Evolutionary conservation across 164 flowering plant species (phyloP).

Genomic region (Tetracentron sinense): DNA sequence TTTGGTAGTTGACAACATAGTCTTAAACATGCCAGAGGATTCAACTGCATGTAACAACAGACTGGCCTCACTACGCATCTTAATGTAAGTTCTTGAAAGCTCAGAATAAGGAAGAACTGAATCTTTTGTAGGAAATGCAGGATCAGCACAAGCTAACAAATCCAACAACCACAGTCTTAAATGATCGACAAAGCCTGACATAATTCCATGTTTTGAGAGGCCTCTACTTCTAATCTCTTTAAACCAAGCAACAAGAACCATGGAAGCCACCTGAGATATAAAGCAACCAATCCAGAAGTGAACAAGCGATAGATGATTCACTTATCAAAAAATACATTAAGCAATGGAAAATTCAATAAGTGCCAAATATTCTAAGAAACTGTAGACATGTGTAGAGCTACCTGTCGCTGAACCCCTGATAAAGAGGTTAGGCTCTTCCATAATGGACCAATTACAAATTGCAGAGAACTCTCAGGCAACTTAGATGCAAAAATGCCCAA

Average conservation of each 20-base stretch:
- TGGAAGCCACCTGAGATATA: conserved; percentile 65
- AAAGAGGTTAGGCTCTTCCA: conserved; percentile 67
- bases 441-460: conserved; percentile 57
- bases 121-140: conserved; percentile 84
- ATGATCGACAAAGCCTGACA: conserved; percentile 30
- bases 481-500: conserved; percentile 81
- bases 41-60: conserved; percentile 50
- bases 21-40: conserved; percentile 39
- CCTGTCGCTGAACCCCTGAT: conserved; percentile 99
- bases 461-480: conserved; percentile 52
- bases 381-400: conserved; percentile 14
- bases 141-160: conserved; percentile 73
- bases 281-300: background rate
- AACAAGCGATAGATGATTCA: background rate
- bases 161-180: conserved; percentile 70
- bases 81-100: conserved; percentile 88
- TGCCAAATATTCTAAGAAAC: no score
- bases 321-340: no score
- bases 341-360: no score
- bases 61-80: conserved; percentile 87
- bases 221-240: conserved; percentile 55
- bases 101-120: conserved; percentile 81
- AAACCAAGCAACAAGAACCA: conserved; percentile 90
- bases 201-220: conserved; percentile 14
- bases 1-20: conserved; percentile 29